Evolutionary conservation across 805 yeast genomes (phyloP).

Genomic region (Hanseniaspora jakobsenii): DNA sequence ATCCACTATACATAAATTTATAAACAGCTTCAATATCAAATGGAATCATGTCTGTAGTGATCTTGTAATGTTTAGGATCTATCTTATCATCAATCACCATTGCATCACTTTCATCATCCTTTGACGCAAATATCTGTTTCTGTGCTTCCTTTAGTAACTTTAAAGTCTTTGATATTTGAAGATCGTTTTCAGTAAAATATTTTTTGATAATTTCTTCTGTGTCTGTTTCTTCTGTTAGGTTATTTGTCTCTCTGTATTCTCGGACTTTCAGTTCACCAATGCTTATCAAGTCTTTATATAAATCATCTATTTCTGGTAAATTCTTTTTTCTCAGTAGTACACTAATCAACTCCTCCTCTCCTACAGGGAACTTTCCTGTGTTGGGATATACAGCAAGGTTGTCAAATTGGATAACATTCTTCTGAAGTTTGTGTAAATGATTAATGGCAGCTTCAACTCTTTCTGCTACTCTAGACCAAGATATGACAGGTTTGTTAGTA

Average conservation of each 20-base stretch:
- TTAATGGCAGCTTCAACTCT: conserved; percentile 57
- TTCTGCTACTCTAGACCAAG: conserved; percentile 65
- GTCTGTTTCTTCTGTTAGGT: conserved; percentile 17
- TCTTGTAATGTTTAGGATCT: conserved; percentile 18
- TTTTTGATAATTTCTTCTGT: conserved; percentile 10
- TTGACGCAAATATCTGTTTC: conserved; percentile 6
- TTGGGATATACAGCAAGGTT: conserved; percentile 51
- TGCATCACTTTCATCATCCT: conserved; percentile 38
- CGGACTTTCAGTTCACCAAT: neutral
- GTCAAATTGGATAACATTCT: conserved; percentile 37
- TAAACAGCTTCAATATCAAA: conserved; percentile 32
- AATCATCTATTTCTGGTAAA: conserved; percentile 69
- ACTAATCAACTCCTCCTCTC: conserved; percentile 70
- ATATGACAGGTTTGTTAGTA: conserved; percentile 4
- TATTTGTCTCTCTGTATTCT: conserved; percentile 1
- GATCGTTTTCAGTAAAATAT: conserved; percentile 10
- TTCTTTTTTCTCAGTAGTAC: conserved; percentile 79
- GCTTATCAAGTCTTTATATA: conserved; percentile 3
- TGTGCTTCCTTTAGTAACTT: conserved; percentile 6
- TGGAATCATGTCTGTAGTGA: conserved; percentile 21
- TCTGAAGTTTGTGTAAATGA: conserved; percentile 44
- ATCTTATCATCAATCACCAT: conserved; percentile 15
- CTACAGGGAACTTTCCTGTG: conserved; percentile 71
- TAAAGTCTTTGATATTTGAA: neutral
- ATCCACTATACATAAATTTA: conserved; percentile 38